Evolutionary conservation across 2,329 filamentous ascomycete species (phyloP), one percentile per base, ranked within the genome.

Genomic region (Arthrobotrys sphaeroides): DNA sequence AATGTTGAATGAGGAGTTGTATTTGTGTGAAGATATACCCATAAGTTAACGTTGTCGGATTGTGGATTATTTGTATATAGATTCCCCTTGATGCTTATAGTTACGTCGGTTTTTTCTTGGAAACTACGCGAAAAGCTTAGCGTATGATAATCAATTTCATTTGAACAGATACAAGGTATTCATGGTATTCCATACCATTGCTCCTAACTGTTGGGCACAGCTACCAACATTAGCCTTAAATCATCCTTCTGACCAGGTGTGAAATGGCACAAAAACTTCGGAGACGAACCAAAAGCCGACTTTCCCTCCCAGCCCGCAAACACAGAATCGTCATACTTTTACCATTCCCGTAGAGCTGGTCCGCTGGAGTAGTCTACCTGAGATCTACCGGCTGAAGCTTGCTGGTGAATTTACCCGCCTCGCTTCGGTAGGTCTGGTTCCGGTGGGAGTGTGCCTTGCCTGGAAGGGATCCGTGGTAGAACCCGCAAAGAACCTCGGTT

Each of bases 401-500:
- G 53, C 7, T 69, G 20, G 36, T 16, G 7, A 38, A 16, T 68
- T 70, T 61, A 70, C 9, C 66, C 66, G 66, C 28, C 13, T 70
- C 66, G 66, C 66, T 70, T 70, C 66, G 66, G 66, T 55, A 70
- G 42, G 55, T 70, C 42, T 70, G 45, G 20, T 20, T 36, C 66
- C 55, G 66, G 55, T 36, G 9, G 16, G n/a, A n/a, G n/a, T n/a
- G n/a, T n/a, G n/a, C n/a, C 1, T 42, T 40, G 61, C 49, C 24
- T 38, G 26, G 9, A 26, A 59, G 16, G 43, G 66, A 16, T 2
- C 13, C 5, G 1, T 16, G 2, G 24, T 18, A 7, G 60, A 16
- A 65, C 42, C 26, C 1, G 5, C 9, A 43, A 24, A 28, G 36
- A 26, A n/a, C n/a, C 20, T 66, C 62, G 62, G 62, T 66, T 66